Evolutionary conservation across 1,139 yeast species (phyloP).

Genomic region (Hyphopichia wangnamkhiaoensis): DNA sequence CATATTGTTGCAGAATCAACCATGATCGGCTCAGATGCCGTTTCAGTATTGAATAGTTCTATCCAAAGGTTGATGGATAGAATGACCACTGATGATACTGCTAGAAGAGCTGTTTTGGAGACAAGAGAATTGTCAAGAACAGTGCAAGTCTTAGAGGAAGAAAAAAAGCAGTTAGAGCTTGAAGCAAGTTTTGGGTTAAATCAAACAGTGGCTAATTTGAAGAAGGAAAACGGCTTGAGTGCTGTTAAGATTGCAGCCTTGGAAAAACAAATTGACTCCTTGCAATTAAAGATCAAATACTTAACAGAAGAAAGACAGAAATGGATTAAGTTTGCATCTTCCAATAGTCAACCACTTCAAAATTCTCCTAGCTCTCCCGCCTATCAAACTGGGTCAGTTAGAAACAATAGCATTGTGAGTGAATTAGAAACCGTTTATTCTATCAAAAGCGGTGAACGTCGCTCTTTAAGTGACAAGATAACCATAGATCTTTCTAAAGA

Average conservation of each 20-base stretch:
- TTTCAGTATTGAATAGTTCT: conserved; percentile 29
- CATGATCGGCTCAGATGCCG: conserved; percentile 23
- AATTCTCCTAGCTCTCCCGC: background rate
- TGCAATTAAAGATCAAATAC: conserved; percentile 22
- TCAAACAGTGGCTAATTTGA: conserved; percentile 18
- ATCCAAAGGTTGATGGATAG: conserved; percentile 38
- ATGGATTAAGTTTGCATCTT: conserved; percentile 1
- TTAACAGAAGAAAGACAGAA: conserved; percentile 19
- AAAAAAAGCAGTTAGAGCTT: conserved; percentile 23
- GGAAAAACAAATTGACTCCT: conserved; percentile 27
- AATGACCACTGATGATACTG: conserved; percentile 34
- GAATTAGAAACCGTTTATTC: conserved; percentile 20
- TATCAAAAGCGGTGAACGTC: background rate
- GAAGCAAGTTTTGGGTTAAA: conserved; percentile 24
- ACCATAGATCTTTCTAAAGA: conserved; percentile 5
- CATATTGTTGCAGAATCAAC: conserved; percentile 30
- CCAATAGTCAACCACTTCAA: background rate
- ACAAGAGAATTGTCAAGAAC: conserved; percentile 24
- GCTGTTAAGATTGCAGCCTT: conserved; percentile 27
- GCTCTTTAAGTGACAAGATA: background rate
- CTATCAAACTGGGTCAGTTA: background rate
- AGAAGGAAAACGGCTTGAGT: conserved; percentile 17
- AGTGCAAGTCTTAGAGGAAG: conserved; percentile 24
- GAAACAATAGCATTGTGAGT: conserved; percentile 10
- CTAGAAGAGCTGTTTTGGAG: conserved; percentile 36